Base-by-base conservation (phyloP, 805 yeast species). In the Nakazawaea pomicola region DNA sequence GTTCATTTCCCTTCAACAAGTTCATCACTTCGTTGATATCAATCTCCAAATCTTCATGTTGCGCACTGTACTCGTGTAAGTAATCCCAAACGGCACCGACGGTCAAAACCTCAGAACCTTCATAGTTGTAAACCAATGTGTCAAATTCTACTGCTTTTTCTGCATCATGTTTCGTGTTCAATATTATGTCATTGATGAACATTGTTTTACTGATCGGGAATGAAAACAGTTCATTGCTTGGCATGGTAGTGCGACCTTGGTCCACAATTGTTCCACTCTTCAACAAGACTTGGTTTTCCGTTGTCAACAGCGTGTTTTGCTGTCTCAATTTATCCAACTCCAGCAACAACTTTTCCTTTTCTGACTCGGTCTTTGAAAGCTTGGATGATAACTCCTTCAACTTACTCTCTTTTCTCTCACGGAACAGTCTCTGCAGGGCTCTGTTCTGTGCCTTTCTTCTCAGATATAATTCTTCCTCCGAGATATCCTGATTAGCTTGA, bases 31-130 rank as follows among this genome's bases (percentile, higher is more conserved):
- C 62, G n/a, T 67, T 60, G 32, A 83, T 64, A 54, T 83, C 83
- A 30, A 83, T 52, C 7, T 71, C 70, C 17, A 60, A 53, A 29
- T 64, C 70, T 25, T 76, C 73, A 38, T 72, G 68, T n/a, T 66
- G 60, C 31, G 65, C 68, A 42, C 69, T 75, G 18, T 70, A 61
- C 44, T 67, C 65, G 48, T 70, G 61, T 35, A 88, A 59, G 55
- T 82, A 83, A 56, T 87, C 91, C 95, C 95, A 88, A 2, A 85
- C 80, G 2, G 91, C 93, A 15, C 85, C 78, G 0, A 85, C 65
- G 0, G 89, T 86, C 45, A 86, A 61, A 32, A 84, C 66, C 51
- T 73, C 71, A 23, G 62, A 58, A 2, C 75, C 74, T 10, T 63
- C 64, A 30, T 61, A 49, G 44, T 55, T 42, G 43, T 55, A 57